Percentiles rank a stretch among this genome's conserved stretches.
phyloP scores from a whole-genome alignment of 768 basidiomycete genomes.

The Collybiopsis confluens region DNA sequence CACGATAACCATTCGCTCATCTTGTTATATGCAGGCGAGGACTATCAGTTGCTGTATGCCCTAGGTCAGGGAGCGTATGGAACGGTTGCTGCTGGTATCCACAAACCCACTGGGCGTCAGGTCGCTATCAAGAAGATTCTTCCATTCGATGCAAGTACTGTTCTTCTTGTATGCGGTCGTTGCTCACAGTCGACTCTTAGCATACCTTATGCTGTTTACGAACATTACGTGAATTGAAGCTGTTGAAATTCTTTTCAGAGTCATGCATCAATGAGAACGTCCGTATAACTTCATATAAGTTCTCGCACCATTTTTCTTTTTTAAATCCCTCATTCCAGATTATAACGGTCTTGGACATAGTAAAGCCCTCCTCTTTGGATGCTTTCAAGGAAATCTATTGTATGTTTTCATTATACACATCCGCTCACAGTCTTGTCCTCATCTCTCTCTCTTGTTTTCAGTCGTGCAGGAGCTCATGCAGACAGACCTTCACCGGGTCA shows the following conservation, averaged over 20 bases:
- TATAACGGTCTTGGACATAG: conserved; percentile 88
- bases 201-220: conserved; percentile 88
- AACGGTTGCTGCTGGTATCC: conserved; percentile 83
- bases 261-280: conserved; percentile 81
- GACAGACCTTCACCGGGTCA: conserved; percentile 87
- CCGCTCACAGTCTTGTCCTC: too few species aligned
- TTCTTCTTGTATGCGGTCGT: too few species aligned
- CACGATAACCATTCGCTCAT: neutral
- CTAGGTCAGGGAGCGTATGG: conserved; percentile 90
- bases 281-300: too few species aligned
- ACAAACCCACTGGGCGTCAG: conserved; percentile 74
- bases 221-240: conserved; percentile 88
- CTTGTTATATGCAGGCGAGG: conserved; percentile 43
- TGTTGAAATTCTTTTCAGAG: conserved; percentile 81
- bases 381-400: conserved; percentile 88
- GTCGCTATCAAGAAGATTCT: conserved; percentile 96
- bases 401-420: conserved; percentile 30
- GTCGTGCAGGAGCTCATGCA: conserved; percentile 89
- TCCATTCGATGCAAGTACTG: conserved; percentile 60
- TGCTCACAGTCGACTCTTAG: too few species aligned
- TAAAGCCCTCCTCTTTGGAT: conserved; percentile 71
- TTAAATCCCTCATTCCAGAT: too few species aligned
- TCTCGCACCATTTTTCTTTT: too few species aligned
- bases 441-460: too few species aligned
- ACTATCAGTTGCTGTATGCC: conserved; percentile 69